phyloP scores from a whole-genome alignment of 371 early-diverging fungal species.

The Mucor lusitanicus region DNA sequence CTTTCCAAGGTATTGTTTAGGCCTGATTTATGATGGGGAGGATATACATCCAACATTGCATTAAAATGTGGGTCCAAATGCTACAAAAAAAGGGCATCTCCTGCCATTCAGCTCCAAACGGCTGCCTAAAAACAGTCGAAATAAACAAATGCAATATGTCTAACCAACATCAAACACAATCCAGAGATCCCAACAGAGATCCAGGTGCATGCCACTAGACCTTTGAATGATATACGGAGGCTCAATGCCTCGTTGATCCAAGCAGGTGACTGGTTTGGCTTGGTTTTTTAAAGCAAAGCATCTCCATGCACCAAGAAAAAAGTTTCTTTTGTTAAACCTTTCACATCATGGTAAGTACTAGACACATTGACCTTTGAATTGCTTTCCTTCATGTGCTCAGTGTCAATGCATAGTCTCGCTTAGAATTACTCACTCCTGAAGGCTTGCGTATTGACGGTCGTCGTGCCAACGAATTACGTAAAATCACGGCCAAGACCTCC shows the following conservation, averaged over 20 bases:
- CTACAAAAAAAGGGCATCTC: no score
- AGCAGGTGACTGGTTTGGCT: background rate
- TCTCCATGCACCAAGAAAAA: background rate
- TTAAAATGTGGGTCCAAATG: no score
- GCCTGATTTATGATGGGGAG: no score
- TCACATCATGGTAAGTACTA: background rate
- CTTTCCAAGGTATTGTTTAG: background rate
- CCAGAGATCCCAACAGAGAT: no score
- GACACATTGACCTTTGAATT: no score
- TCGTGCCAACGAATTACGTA: slow-evolving; percentile 87
- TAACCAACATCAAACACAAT: no score
- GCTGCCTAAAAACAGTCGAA: no score
- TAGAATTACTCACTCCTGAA: slow-evolving; percentile 68
- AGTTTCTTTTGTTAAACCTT: background rate
- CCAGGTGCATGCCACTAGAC: background rate
- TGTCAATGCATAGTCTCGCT: slow-evolving; percentile 50
- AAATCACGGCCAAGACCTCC: slow-evolving; percentile 77
- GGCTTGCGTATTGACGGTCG: slow-evolving; percentile 95
- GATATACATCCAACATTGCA: no score
- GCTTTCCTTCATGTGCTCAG: background rate
- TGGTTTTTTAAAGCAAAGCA: background rate
- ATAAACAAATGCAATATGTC: no score
- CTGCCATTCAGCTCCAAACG: no score
- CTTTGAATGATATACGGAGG: background rate
- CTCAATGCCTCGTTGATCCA: background rate